A percentile compares a stretch with the other conserved stretches of the same genome.
phyloP scores from a whole-genome alignment of 2,329 filamentous ascomycete species.

The Talaromyces piceae region DNA sequence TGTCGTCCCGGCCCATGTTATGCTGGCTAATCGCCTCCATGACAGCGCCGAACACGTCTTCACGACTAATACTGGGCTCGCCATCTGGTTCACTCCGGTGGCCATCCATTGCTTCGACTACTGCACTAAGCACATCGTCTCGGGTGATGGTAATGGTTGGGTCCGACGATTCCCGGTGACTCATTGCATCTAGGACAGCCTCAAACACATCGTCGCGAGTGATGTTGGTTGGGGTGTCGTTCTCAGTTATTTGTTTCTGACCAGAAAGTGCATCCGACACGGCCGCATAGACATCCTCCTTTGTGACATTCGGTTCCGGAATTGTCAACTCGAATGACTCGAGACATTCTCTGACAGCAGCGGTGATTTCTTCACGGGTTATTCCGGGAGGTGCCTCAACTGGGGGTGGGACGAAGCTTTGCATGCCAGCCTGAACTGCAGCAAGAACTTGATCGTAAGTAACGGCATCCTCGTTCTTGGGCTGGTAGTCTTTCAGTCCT shows the following conservation, averaged over 20 bases:
- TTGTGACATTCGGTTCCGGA: conserved; percentile 13
- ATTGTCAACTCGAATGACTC: conserved; percentile 63
- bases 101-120: conserved; percentile 13
- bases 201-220: conserved; percentile 52
- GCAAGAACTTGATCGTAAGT: conserved; percentile 78
- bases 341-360: conserved; percentile 67
- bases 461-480: conserved; percentile 49
- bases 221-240: neutral
- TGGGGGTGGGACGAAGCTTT: conserved; percentile 68
- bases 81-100: conserved; percentile 32
- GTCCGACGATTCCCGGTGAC: conserved; percentile 5
- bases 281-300: conserved; percentile 13
- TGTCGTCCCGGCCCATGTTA: no score
- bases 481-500: conserved; percentile 68
- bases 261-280: conserved; percentile 12
- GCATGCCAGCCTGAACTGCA: conserved; percentile 77
- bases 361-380: conserved; percentile 10
- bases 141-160: conserved; percentile 19
- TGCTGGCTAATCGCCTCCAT: conserved; percentile 17
- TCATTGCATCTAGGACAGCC: conserved; percentile 41
- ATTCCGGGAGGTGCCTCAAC: conserved; percentile 53
- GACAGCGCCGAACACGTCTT: conserved; percentile 11
- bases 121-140: conserved; percentile 54
- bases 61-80: conserved; percentile 18
- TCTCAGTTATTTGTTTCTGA: conserved; percentile 3